These are phyloP conservation scores for Naganishia albida DNA, from an alignment of 1,284 basidiomycete species.

Conservation along the genomic window DNA sequence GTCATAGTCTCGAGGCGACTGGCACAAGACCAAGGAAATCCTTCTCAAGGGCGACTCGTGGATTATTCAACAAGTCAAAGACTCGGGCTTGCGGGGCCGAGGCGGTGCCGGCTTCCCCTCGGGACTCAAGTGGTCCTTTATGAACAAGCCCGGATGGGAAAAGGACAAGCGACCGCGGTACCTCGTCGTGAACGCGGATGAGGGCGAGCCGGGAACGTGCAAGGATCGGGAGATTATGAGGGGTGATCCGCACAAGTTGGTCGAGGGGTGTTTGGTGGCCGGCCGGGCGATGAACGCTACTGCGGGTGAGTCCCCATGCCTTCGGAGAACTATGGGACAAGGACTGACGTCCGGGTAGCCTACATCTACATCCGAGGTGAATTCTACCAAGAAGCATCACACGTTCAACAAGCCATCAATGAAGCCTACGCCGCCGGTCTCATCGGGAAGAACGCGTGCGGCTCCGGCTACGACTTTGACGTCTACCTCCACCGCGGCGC, in stretches of 20 bases:
- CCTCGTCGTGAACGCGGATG: slow-evolving; percentile 96
- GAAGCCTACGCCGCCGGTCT: slow-evolving; percentile 93
- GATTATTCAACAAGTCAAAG: slow-evolving; percentile 96
- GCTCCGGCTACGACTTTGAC: slow-evolving; percentile 89
- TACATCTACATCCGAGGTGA: slow-evolving; percentile 99
- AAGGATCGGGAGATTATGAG: slow-evolving; percentile 98
- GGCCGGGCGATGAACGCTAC: slow-evolving; percentile 98
- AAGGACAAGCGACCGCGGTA: slow-evolving; percentile 87
- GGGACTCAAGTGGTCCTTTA: slow-evolving; percentile 98
- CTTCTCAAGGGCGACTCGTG: slow-evolving; percentile 92
- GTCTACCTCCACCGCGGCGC: slow-evolving; percentile 97
- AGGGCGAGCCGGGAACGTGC: slow-evolving; percentile 98
- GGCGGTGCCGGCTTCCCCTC: slow-evolving; percentile 97
- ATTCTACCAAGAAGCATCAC: slow-evolving; percentile 91
- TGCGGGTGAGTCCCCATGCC: slow-evolving; percentile 57
- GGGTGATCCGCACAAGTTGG: slow-evolving; percentile 95
- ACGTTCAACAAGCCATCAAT: slow-evolving; percentile 90
- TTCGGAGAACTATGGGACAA: background rate
- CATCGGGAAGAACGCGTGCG: slow-evolving; percentile 89
- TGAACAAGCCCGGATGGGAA: slow-evolving; percentile 97
- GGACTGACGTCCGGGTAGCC: slow-evolving; percentile 56
- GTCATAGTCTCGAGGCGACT: slow-evolving; percentile 82
- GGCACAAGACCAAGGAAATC: slow-evolving; percentile 97
- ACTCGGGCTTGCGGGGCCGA: slow-evolving; percentile 91
- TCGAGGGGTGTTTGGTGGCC: slow-evolving; percentile 96